Conservation (phyloP, 192 early-diverging fungal species). For the Coemansia sp. region DNA sequence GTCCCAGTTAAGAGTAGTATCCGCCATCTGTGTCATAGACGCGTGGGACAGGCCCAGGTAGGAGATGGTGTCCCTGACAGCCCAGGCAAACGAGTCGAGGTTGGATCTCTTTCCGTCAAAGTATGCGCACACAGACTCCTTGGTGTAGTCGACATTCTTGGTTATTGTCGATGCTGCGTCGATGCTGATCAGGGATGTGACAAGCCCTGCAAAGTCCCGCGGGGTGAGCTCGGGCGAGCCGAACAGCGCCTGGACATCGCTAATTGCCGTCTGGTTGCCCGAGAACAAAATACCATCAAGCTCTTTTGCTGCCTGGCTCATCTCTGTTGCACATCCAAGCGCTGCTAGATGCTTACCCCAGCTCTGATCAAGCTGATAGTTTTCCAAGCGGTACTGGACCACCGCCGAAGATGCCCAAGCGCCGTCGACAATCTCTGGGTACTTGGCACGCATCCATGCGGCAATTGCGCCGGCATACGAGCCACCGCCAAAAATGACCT, state of each 20-base stretch:
- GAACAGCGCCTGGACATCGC: conserved; percentile 21
- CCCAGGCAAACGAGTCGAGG: conserved; percentile 27
- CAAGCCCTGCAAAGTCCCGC: conserved; percentile 37
- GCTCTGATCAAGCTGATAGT: conserved; percentile 60
- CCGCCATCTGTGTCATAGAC: conserved; percentile 20
- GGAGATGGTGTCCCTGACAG: conserved; percentile 14
- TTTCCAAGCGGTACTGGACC: conserved; percentile 58
- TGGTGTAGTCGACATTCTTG: conserved; percentile 15
- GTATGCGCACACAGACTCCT: conserved; percentile 21
- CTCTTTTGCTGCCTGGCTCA: conserved; percentile 47
- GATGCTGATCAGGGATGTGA: conserved; percentile 14
- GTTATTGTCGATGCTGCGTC: conserved; percentile 17
- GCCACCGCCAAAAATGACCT: conserved; percentile 60
- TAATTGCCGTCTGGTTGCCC: conserved; percentile 15
- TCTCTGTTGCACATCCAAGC: conserved; percentile 26
- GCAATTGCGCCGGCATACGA: conserved; percentile 71
- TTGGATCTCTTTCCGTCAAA: conserved; percentile 23
- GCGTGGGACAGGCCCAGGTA: conserved; percentile 10
- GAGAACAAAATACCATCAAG: conserved; percentile 37
- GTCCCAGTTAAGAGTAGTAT: conserved; percentile 28
- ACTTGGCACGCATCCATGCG: conserved; percentile 68
- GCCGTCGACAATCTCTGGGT: conserved; percentile 62
- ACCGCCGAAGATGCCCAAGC: conserved; percentile 70
- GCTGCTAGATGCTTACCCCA: conserved; percentile 37
- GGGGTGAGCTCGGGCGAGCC: conserved; percentile 25